A percentile compares a stretch with the other conserved stretches of the same genome.
These are phyloP conservation scores for Sporothrix mexicana DNA, from an alignment of 2,329 filamentous ascomycete genomes.

Conservation along the genomic window DNA sequence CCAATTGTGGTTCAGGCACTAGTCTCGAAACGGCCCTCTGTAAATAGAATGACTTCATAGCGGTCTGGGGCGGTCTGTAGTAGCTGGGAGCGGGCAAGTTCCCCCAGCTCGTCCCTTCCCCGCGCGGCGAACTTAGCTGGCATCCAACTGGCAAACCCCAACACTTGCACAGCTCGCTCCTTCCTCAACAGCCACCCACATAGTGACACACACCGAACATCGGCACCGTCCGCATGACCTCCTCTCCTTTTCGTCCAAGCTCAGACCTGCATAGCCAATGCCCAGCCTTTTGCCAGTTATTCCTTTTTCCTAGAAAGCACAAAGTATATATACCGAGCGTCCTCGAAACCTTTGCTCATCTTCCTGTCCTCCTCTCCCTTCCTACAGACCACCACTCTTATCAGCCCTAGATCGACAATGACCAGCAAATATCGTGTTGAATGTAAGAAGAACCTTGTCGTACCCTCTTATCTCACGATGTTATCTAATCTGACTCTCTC, in stretches of 20 bases:
- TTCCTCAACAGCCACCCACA: not conserved
- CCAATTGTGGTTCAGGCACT: conserved; percentile 7
- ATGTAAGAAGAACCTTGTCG: conserved; percentile 60
- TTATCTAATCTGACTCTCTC: not conserved
- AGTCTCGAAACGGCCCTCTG: conserved; percentile 29
- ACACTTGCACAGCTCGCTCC: not conserved
- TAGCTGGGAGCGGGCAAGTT: conserved; percentile 21
- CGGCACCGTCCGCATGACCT: conserved; percentile 20
- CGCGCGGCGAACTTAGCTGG: conserved; percentile 12
- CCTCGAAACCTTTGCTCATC: not conserved
- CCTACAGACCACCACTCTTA: not conserved
- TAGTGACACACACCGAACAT: conserved; percentile 8
- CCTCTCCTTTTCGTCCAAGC: conserved; percentile 1
- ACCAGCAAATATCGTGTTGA: conserved; percentile 73
- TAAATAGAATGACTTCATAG: conserved; percentile 32
- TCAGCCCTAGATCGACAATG: conserved; percentile 49
- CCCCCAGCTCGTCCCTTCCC: conserved; percentile 25
- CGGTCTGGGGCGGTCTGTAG: not conserved
- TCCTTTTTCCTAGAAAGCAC: no score
- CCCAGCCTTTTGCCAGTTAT: not conserved
- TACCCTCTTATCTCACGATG: not conserved
- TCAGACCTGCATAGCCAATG: conserved; percentile 14
- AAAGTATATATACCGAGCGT: not conserved
- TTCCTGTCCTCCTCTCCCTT: not conserved
- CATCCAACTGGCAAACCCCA: not conserved